These are phyloP conservation scores for Pyronema domesticum DNA, from an alignment of 495 filamentous ascomycete genomes.

Conservation along the genomic window DNA sequence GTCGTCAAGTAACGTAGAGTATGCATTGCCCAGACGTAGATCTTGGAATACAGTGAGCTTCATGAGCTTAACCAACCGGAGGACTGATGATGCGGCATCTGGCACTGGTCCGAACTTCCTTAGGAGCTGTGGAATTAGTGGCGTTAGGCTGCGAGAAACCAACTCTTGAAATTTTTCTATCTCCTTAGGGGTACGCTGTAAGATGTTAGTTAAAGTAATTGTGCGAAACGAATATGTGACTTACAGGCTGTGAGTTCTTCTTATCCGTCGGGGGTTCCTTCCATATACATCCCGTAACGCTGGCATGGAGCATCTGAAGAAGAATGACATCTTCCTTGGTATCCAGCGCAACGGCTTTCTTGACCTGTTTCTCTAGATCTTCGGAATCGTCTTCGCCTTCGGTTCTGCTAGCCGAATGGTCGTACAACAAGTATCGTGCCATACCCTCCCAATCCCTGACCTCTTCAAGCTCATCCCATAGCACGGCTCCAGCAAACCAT, in stretches of 20 bases:
- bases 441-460: conserved; percentile 74
- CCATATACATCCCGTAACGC: conserved; percentile 13
- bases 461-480: conserved; percentile 65
- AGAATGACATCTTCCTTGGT: conserved; percentile 69
- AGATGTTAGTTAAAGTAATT: conserved; percentile 5
- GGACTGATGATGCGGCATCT: conserved; percentile 62
- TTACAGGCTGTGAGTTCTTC: conserved; percentile 16
- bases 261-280: conserved; percentile 12
- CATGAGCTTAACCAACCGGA: conserved; percentile 72
- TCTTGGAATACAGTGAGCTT: conserved; percentile 80
- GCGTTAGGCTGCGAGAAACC: conserved; percentile 38
- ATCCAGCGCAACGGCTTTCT: conserved; percentile 48
- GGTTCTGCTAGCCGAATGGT: conserved; percentile 47
- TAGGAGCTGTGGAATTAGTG: conserved; percentile 63
- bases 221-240: not conserved
- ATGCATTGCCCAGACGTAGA: conserved; percentile 64
- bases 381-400: conserved; percentile 33
- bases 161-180: conserved; percentile 33
- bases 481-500: conserved; percentile 61
- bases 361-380: conserved; percentile 37
- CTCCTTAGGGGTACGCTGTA: conserved; percentile 30
- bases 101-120: conserved; percentile 87
- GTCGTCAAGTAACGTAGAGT: conserved; percentile 69
- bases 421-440: conserved; percentile 77
- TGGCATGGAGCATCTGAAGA: conserved; percentile 64